Conservation (phyloP, 2,329 filamentous ascomycete species). For the Neonectria sp. region DNA sequence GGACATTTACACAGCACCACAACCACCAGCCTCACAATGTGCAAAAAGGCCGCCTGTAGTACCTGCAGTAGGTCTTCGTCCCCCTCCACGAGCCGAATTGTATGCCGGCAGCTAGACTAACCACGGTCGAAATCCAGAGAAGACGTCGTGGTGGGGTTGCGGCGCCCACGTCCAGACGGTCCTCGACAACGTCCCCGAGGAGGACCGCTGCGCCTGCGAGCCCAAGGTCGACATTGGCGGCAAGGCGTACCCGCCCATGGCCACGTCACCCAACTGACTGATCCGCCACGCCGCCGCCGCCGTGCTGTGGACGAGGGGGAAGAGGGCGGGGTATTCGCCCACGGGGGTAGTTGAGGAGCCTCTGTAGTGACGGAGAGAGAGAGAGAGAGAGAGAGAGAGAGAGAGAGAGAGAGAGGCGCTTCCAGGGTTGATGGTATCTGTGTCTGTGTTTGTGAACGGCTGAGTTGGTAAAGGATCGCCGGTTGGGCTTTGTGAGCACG, state of each 20-base stretch:
- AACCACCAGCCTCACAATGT: conserved; percentile 17
- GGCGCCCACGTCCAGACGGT: conserved; percentile 73
- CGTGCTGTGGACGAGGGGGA: conserved; percentile 50
- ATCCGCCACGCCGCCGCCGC: conserved; percentile 45
- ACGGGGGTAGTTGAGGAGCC: conserved; percentile 51
- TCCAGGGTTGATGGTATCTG: not conserved
- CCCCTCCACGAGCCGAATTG: not conserved
- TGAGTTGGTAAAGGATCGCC: not conserved
- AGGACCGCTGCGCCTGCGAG: conserved; percentile 76
- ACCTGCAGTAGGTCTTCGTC: conserved; percentile 26
- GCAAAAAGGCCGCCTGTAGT: conserved; percentile 26
- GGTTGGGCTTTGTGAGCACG: conserved; percentile 10
- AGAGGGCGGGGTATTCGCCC: conserved; percentile 48
- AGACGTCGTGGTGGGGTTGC: conserved; percentile 74
- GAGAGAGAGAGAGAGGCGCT: no score
- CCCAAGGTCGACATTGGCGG: conserved; percentile 74
- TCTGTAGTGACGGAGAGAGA: conserved; percentile 27
- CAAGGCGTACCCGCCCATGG: conserved; percentile 77
- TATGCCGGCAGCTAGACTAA: conserved; percentile 2
- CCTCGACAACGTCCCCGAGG: conserved; percentile 71
- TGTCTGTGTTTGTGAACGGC: no score
- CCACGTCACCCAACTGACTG: conserved; percentile 59
- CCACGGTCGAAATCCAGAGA: conserved; percentile 34
- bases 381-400: not conserved
- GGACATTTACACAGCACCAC: not conserved